A percentile compares a stretch with the other conserved stretches of the same genome.
These are phyloP conservation scores for Malus asiatica DNA, from an alignment of 306 rosid genomes.

Conservation along the genomic window DNA sequence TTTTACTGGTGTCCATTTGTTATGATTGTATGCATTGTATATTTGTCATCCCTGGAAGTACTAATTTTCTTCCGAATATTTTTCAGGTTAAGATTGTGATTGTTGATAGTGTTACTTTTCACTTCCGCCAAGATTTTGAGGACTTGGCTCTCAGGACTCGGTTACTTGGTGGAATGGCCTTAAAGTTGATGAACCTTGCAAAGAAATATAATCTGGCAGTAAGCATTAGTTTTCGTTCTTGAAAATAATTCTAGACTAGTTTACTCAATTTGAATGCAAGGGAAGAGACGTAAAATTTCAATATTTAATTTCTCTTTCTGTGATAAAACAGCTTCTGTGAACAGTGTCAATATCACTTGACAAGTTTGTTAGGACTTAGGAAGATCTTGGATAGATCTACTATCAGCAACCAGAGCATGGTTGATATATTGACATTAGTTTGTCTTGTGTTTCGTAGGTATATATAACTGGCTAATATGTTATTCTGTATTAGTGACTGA, in stretches of 20 bases:
- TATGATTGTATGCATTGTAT: neutral
- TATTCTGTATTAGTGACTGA: neutral
- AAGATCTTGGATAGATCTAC: neutral
- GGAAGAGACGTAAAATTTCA: neutral
- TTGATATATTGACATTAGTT: neutral
- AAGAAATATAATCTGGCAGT: constrained; percentile 59
- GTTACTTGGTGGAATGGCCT: constrained; percentile 77
- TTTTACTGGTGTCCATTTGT: neutral
- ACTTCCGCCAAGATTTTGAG: constrained; percentile 88
- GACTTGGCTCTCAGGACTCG: constrained; percentile 87
- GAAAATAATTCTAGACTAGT: neutral
- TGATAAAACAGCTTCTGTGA: neutral
- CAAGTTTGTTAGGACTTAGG: neutral
- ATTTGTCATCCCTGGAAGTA: neutral
- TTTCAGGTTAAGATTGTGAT: constrained; percentile 74
- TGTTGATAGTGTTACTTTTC: constrained; percentile 89
- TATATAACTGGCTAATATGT: neutral
- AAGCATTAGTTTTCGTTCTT: constrained; percentile 35
- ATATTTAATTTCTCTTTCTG: neutral
- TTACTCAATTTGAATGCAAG: neutral
- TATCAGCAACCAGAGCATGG: neutral
- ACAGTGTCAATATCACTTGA: neutral
- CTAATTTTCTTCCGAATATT: neutral
- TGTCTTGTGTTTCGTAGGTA: neutral
- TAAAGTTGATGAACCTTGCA: constrained; percentile 82